Evolutionary conservation across 441 rosid genomes (phyloP).

Genomic region (Syzygium malaccense): DNA sequence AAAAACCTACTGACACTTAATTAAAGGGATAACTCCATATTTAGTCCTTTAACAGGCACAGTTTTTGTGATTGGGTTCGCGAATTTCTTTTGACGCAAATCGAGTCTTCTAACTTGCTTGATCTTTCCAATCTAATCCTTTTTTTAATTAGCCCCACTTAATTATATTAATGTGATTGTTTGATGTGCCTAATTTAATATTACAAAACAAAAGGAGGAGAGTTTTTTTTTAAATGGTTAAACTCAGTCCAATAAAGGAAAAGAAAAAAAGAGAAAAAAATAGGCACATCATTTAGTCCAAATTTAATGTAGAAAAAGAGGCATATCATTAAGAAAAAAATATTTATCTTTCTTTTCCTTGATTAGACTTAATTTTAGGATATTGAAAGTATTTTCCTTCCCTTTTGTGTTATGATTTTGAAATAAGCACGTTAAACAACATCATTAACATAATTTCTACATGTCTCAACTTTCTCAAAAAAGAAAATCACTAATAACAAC

Average conservation of each 20-base stretch:
- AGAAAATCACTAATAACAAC: not conserved
- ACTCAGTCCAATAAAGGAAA: not conserved
- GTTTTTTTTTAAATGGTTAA: not conserved
- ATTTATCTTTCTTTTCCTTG: too few species aligned
- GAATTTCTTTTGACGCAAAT: not conserved
- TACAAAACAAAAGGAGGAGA: not conserved
- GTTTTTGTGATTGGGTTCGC: not conserved
- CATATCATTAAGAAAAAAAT: too few species aligned
- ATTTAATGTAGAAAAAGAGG: too few species aligned
- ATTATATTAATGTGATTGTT: not conserved
- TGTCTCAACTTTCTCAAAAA: not conserved
- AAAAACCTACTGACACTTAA: not conserved
- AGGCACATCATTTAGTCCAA: too few species aligned
- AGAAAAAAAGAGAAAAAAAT: too few species aligned
- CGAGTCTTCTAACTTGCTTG: not conserved
- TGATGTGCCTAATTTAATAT: not conserved
- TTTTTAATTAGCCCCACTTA: not conserved
- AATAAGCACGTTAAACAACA: not conserved
- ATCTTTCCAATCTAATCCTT: not conserved
- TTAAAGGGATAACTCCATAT: not conserved
- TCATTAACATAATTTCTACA: not conserved
- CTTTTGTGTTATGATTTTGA: not conserved
- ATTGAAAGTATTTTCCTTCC: not conserved
- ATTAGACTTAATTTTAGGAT: too few species aligned
- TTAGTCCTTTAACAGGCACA: not conserved